Evolutionary conservation across 352 stramenopile genomes (phyloP).

Genomic region (Phytophthora vignae): DNA sequence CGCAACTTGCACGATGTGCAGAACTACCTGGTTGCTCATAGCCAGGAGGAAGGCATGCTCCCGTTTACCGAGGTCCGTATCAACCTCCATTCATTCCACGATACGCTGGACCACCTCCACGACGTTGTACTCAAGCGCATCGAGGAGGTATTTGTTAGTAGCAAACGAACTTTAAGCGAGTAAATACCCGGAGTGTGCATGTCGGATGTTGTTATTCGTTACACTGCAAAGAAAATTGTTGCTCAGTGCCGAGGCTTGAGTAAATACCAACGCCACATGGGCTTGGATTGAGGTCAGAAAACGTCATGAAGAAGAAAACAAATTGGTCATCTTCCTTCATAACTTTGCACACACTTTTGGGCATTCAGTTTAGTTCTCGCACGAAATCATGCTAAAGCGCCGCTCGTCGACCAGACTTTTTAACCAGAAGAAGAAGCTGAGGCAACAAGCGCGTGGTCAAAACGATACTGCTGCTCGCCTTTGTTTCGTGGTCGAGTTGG

Average conservation of each 20-base stretch:
- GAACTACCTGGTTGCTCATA: constrained; percentile 70
- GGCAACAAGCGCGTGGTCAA: not conserved
- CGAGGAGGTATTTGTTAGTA: constrained; percentile 68
- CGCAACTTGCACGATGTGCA: constrained; percentile 84
- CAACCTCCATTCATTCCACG: constrained; percentile 88
- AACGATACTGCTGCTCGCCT: constrained; percentile 8
- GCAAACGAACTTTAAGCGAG: constrained; percentile 11
- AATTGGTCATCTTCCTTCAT: not conserved
- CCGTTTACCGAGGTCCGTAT: constrained; percentile 84
- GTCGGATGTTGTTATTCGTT: not conserved
- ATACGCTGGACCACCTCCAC: constrained; percentile 86
- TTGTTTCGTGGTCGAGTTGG: constrained; percentile 15
- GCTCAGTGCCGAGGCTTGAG: too few species aligned
- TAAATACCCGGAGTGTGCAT: not conserved
- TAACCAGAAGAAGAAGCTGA: constrained; percentile 5
- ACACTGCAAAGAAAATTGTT: too few species aligned
- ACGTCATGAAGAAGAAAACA: not conserved
- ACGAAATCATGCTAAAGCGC: not conserved
- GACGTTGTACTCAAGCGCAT: constrained; percentile 89
- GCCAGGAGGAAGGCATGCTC: constrained; percentile 47
- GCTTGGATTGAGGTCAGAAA: too few species aligned
- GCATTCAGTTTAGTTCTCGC: not conserved
- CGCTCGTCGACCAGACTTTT: constrained; percentile 1
- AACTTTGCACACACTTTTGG: not conserved
- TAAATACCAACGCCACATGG: too few species aligned